Evolutionary conservation across 805 yeast genomes (phyloP), one percentile per base, ranked within the genome.

Genomic region (Schwanniomyces vanrijiae): DNA sequence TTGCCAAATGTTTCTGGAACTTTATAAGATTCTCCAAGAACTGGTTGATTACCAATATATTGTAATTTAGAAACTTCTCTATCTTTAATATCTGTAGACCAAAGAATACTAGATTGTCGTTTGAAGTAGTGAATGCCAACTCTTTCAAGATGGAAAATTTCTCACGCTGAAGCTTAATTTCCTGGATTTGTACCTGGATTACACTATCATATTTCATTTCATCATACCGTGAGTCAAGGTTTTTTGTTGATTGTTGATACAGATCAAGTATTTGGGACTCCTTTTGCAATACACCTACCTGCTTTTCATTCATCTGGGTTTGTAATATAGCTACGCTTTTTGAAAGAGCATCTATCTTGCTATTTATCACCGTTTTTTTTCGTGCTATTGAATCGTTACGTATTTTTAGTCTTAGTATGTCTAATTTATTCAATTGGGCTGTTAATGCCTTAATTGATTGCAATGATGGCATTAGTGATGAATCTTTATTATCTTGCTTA

Each of bases 391-490:
- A 58, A 28, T 49, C 48, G 10, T 55, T 43, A 28, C 48, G 48
- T n/a, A 57, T 40, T n/a, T 54, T 52, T 26, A 52, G n/a, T 38
- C 52, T 49, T 13, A 55, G 21, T 4, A 55, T 24, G 33, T 63
- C 61, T 13, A 69, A 54, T 48, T 64, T 69, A 28, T 61, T 58
- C 37, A 72, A 55, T 42, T 68, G 72, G 4, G 65, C 46, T 2
- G 69, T 56, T 8, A 72, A 49, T 13, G 54, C 45, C 16, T 61
- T 57, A 3, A 68, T 55, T 19, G 65, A 53, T 22, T 42, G 10
- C 1, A 43, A 34, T 1, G 58, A 50, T 5, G 55, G 51, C 20
- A 47, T 29, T 4, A 61, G 62, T n/a, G 58, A 41, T 3, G 41
- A 51, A n/a, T 38, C 41, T 37, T 43, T 14, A 14, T 18, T 20